Evolutionary conservation across 2,329 filamentous ascomycete genomes (phyloP).

Genomic region (Fusarium paranaense): DNA sequence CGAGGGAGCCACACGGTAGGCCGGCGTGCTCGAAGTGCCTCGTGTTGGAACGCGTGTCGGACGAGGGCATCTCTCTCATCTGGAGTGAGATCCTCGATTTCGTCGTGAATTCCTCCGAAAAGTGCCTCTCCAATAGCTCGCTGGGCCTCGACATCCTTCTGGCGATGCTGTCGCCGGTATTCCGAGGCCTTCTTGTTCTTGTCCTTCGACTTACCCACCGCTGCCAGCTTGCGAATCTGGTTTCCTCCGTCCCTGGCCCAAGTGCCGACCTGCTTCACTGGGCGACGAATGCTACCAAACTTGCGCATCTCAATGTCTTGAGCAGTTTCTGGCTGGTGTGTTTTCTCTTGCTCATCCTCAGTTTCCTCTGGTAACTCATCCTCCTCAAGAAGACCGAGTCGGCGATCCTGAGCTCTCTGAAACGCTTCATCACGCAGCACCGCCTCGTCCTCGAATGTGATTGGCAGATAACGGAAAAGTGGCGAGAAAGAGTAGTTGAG

Average conservation of each 20-base stretch:
- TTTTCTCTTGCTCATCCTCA: constrained; percentile 54
- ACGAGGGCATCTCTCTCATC: constrained; percentile 89
- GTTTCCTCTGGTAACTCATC: constrained; percentile 60
- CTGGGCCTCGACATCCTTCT: constrained; percentile 78
- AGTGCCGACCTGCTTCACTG: constrained; percentile 56
- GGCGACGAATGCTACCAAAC: constrained; percentile 54
- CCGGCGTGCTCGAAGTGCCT: constrained; percentile 83
- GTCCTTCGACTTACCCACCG: constrained; percentile 35
- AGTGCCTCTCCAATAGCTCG: constrained; percentile 81
- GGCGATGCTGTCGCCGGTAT: constrained; percentile 62
- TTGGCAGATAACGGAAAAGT: constrained; percentile 88
- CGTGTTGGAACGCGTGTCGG: constrained; percentile 90
- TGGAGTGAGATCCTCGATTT: constrained; percentile 92
- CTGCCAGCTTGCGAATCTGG: constrained; percentile 59
- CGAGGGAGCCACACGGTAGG: constrained; percentile 95
- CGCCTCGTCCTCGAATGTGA: constrained; percentile 95
- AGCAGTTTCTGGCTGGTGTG: constrained; percentile 50
- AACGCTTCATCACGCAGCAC: constrained; percentile 92
- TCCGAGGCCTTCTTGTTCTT: constrained; percentile 54
- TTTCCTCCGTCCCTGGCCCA: constrained; percentile 59
- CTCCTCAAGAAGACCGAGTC: constrained; percentile 71
- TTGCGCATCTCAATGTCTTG: constrained; percentile 55
- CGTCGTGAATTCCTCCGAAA: constrained; percentile 89
- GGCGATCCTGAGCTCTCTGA: constrained; percentile 78
- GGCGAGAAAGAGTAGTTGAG: constrained; percentile 88